Evolutionary conservation across 176 grass and related monocot species (phyloP), one percentile per base, ranked within the genome.

Genomic region (Rhynchospora tenuis): DNA sequence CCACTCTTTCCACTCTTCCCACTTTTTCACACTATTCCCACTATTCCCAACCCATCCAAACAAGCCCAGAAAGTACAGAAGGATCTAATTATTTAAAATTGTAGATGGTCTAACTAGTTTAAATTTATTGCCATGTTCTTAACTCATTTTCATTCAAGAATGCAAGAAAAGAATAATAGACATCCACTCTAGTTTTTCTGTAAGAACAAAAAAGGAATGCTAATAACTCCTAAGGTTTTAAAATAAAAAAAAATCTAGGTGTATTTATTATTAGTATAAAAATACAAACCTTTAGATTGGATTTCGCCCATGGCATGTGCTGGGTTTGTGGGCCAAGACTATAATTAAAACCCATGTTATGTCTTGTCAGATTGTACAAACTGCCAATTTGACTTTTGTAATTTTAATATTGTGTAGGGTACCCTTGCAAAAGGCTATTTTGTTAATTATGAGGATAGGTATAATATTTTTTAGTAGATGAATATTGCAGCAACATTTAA

Each of bases 351-450:
- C 78, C 78, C 78, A 81, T 81, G 78, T 81, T 81, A 62, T 81
- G 78, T 81, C 78, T 45, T 81, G 78, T 81, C 78, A 81, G 78
- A 80, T 81, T 81, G 38, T 81, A 81, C 78, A 81, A 81, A 44
- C 78, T 81, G 24, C 48, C 28, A 81, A 45, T 81, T 81, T 81
- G 54, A 81, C 54, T 62, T 81, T 62, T 29, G 16, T 60, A 81
- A 60, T 81, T 62, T 62, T 81, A 61, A 60, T 59, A 81, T 61
- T 60, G 19, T 81, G 17, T 81, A 60, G 57, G 78, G 78, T 63
- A 43, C 78, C 28, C 17, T 62, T 81, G 47, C 27, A 43, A 81
- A 60, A 81, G 56, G 78, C 54, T 81, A 81, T 16, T 23, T 24
- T 81, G 19, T 81, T 63, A 81, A 12, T 62, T 81, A 81, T 31